phyloP scores from a whole-genome alignment of 2,329 filamentous ascomycete species.

The Daldinia sp. region DNA sequence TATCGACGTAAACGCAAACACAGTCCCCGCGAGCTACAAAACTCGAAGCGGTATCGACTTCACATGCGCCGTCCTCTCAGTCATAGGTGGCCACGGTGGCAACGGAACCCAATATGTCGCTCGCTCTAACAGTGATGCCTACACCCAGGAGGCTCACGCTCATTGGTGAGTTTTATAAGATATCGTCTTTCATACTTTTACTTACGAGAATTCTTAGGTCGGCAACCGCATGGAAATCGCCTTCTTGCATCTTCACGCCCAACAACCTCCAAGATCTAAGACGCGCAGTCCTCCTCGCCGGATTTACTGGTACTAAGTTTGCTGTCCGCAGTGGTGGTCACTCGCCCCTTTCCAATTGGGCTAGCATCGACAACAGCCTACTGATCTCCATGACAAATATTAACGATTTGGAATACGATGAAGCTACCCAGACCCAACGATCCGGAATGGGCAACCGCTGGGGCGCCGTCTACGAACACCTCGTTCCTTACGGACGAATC shows the following conservation, averaged over 20 bases:
- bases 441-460: constrained; percentile 3
- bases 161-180: background rate
- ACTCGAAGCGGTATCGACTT: background rate
- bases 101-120: background rate
- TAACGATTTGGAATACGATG: background rate
- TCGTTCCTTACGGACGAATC: background rate
- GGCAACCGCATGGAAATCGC: constrained; percentile 1
- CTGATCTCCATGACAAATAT: constrained; percentile 3
- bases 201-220: background rate
- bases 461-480: background rate
- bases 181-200: background rate
- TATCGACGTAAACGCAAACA: background rate
- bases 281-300: background rate
- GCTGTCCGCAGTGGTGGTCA: constrained; percentile 1
- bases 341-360: background rate
- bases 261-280: background rate
- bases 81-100: background rate
- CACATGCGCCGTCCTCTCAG: background rate
- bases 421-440: background rate
- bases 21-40: background rate
- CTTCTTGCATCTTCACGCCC: constrained; percentile 1
- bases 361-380: background rate
- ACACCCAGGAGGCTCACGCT: constrained; percentile 1
- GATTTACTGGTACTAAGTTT: background rate
- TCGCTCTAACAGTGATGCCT: background rate